Base-by-base conservation (phyloP, 1,139 yeast genomes). In the Pichia sp. region DNA sequence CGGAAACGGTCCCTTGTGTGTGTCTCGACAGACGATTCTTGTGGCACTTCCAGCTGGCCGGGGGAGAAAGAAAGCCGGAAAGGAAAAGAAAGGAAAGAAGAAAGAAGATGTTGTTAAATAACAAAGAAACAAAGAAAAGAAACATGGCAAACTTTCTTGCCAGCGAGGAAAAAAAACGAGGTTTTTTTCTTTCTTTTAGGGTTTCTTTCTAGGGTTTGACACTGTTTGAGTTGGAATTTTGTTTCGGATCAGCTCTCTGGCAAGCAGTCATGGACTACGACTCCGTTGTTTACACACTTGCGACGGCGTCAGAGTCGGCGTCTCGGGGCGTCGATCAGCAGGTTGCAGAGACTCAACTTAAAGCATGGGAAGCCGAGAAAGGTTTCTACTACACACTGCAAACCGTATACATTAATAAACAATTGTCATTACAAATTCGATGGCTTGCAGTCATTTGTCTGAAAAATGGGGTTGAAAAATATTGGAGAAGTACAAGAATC, bases 401-500 rank as follows among this genome's bases (percentile, higher is more conserved):
- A 44, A 56, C 70, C 2, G 70, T 84, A 0, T 88, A 85, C 57
- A 65, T 78, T 42, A 78, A 82, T 49, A 60, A 69, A 6, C 70
- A 76, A 0, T 53, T 75, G 14, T 73, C 86, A 0, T 62, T 81
- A 23, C 85, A 82, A 46, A 68, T 77, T 8, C 68, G 97, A 55
- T 87, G 95, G 95, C 66, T 89, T 32, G 89, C 96, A 0, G 72
- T 87, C 4, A 89, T 91, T 33, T 84, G 84, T 50, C 77, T 91
- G 60, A 91, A 91, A 56, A 91, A 89, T 61, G 94, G 95, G 1
- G 67, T 86, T 20, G 95, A 86, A 25, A 78, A 73, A 53, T 78
- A 78, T 54, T 89, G 97, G 97, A 68, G 96, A 44, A 66, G 80
- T 0, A 70, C 87, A 0, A 69, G 86, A 23, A 41, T 56, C 30